These are phyloP conservation scores for Geotrichum siamense DNA, from an alignment of 1,139 yeast species.

Conservation along the genomic window DNA sequence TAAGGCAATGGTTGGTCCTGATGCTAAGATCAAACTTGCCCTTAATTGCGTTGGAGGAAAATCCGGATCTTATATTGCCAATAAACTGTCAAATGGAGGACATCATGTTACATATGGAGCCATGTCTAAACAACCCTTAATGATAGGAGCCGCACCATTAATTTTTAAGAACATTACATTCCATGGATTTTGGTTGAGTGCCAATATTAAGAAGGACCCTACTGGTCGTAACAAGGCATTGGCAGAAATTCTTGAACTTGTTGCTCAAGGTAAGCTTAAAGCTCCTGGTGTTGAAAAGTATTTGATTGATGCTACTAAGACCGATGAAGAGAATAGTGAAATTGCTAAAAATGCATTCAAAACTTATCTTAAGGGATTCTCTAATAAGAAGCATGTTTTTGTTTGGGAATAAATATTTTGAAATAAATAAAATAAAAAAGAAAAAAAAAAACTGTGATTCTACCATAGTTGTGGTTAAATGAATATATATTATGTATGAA, in stretches of 20 bases:
- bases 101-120: conserved; percentile 91
- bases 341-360: conserved; percentile 48
- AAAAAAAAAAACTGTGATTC: no score
- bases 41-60: conserved; percentile 92
- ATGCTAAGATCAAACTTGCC: conserved; percentile 55
- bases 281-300: conserved; percentile 55
- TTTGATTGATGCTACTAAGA: conserved; percentile 37
- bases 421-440: no score
- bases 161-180: conserved; percentile 84
- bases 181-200: conserved; percentile 92
- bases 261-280: conserved; percentile 44
- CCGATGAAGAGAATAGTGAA: conserved; percentile 47
- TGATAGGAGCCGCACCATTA: conserved; percentile 77
- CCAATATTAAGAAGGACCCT: conserved; percentile 58
- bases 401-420: conserved; percentile 21
- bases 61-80: conserved; percentile 69
- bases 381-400: conserved; percentile 40
- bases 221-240: conserved; percentile 42
- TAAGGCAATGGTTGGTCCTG: conserved; percentile 37
- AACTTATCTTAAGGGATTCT: conserved; percentile 37
- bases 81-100: conserved; percentile 68
- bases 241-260: conserved; percentile 46
- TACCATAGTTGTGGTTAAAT: no score
- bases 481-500: no score
- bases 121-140: conserved; percentile 93